Base-by-base conservation (phyloP, 371 early-diverging fungal species). In the Mucor irregularis region DNA sequence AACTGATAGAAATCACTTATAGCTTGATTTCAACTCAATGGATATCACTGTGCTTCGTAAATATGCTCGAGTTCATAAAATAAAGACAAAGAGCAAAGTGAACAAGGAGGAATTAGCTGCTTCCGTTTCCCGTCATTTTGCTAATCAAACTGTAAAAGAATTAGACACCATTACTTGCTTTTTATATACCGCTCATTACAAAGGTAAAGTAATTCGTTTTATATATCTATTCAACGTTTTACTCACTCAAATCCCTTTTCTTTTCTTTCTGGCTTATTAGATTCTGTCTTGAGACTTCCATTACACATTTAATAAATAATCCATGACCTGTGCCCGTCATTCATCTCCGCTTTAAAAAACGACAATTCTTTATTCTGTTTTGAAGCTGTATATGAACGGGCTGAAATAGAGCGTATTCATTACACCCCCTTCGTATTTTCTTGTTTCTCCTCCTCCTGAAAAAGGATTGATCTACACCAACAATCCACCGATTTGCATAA, bases 21-120 rank as follows among this genome's bases (percentile, higher is more conserved):
- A 78, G 78, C 72, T 78, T 53, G 75, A 78, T 38, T 78, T 78
- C 31, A 73, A 70, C 47, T 72, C 74, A 8, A 54, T 78, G 54
- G 71, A 70, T 34, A 59, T 70, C 21, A 53, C 65, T 28, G 63
- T 69, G 11, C 55, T 78, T 48, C 66, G 78, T 10, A 78, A 78
- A 60, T 78, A 78, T 45, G 66, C 55, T 39, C 68, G 78, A 44
- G 71, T 74, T 0, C 74, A 78, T 51, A 74, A 74, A 25, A 63
- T 78, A 35, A 72, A 72, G 30, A 44, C 62, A 4, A 58, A 62
- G 30, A 33, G 62, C 14, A 66, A 58, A 21, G 50, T 48, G 13
- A 72, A 62, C 49, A 78, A 78, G 45, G 78, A 78, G 42, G 78
- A 78, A 19, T 53, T 78, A 5, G 78, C 71, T 21, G 70, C 71